Evolutionary conservation across 441 rosid species (phyloP).

Genomic region (Adansonia rubrostipa): DNA sequence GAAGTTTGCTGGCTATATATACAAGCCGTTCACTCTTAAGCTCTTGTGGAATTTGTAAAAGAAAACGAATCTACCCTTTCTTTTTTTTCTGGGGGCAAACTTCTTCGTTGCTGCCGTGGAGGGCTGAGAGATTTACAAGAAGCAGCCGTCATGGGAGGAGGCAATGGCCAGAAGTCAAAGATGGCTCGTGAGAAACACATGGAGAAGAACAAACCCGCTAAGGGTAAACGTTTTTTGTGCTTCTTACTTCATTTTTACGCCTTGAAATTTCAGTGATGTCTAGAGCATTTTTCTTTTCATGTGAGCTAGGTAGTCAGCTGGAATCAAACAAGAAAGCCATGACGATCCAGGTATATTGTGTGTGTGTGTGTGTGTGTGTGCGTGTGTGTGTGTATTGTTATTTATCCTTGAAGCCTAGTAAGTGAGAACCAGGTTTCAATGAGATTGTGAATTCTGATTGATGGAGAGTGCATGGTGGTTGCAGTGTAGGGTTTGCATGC

Average conservation of each 20-base stretch:
- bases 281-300: background rate
- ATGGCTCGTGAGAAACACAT: constrained; percentile 82
- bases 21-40: no score
- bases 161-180: constrained; percentile 87
- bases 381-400: no score
- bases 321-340: constrained; percentile 52
- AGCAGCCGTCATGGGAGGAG: constrained; percentile 72
- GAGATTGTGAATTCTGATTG: background rate
- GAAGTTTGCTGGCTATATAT: no score
- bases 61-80: background rate
- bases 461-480: background rate
- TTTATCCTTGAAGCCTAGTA: background rate
- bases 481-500: constrained; percentile 67
- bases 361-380: no score
- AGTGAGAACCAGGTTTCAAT: background rate
- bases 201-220: constrained; percentile 69
- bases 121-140: background rate
- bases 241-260: background rate
- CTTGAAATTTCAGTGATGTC: background rate
- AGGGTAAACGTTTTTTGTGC: constrained; percentile 39
- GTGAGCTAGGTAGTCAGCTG: constrained; percentile 45
- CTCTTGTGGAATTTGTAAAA: no score
- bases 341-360: constrained; percentile 43
- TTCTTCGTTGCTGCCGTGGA: background rate
- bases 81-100: background rate